Conservation (phyloP, 257 asterid species). For the Gentiana macrophylla region DNA sequence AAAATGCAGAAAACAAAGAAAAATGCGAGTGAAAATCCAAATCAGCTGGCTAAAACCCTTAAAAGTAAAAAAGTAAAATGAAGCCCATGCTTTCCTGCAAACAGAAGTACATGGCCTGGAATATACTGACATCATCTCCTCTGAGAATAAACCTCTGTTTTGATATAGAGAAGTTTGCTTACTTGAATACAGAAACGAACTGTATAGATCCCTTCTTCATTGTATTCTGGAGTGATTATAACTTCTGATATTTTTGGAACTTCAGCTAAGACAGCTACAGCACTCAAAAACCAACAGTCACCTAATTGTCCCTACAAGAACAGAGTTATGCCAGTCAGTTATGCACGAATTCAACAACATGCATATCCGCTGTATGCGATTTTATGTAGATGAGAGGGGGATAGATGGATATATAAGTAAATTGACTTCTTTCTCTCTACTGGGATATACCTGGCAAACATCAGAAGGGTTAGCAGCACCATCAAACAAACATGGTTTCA, state of each 20-base stretch:
- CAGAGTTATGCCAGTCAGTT: background rate
- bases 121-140: too few relatives aligned
- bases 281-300: constrained; percentile 99
- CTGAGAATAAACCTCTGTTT: too few relatives aligned
- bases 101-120: too few relatives aligned
- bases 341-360: background rate
- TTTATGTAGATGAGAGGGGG: background rate
- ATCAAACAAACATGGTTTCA: constrained; percentile 70
- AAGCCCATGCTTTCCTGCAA: too few relatives aligned
- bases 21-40: too few relatives aligned
- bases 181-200: constrained; percentile 99
- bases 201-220: constrained; percentile 91
- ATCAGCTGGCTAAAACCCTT: too few relatives aligned
- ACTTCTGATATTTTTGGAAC: constrained; percentile 91
- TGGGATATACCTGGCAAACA: constrained; percentile 84
- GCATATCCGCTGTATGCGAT: background rate
- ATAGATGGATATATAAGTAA: too few relatives aligned
- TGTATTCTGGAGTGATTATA: constrained; percentile 85
- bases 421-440: constrained; percentile 6
- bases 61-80: too few relatives aligned
- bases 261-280: constrained; percentile 95
- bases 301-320: constrained; percentile 79
- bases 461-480: constrained; percentile 93
- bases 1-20: too few relatives aligned
- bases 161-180: background rate